Base-by-base conservation (phyloP, 345 rosid species). In the Hevea brasiliensis region DNA sequence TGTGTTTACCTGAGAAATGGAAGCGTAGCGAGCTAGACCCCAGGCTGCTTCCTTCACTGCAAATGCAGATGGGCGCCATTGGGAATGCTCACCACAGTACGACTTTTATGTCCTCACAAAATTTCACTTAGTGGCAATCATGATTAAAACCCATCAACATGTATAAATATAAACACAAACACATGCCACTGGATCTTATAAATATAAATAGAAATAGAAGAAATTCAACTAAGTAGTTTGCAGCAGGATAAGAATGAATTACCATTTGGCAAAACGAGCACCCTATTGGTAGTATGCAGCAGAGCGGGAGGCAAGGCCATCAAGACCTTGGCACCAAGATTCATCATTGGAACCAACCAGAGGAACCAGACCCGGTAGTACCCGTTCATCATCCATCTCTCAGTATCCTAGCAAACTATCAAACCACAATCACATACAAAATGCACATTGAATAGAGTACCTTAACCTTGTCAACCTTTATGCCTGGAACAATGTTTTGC, bases 211-310 rank as follows among this genome's bases (percentile, higher is more conserved):
- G 37, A 4, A 32, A 32, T 15, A 12, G 51, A 15, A 47, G 51
- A 47, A 47, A 47, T 11, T 47, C 51, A 17, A 61, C 0, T 0
- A 4, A 60, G 9, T 10, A 35, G 15, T 47, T 47, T 3, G 32
- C 7, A 37, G 44, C 65, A 61, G 42, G 14, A 65, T n/a, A 14
- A 12, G 48, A 24, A 23, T 1, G 5, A 11, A 21, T 32, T 83
- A 92, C 98, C 98, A 94, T 90, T 92, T 92, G 76, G 98, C 97
- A 23, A 94, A 94, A 74, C 97, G 97, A 79, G 98, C 98, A 68
- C 98, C 97, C 84, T 92, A 97, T 79, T 92, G 92, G 81, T 94
- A 92, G 89, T 92, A 92, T 60, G 98, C 98, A 77, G 97, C 97
- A 0, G 98, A 58, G 65, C 98, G 87, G 54, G 98, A 92, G 26